Evolutionary conservation across 495 filamentous ascomycete genomes (phyloP).

Genomic region (Xylaria telfairii): DNA sequence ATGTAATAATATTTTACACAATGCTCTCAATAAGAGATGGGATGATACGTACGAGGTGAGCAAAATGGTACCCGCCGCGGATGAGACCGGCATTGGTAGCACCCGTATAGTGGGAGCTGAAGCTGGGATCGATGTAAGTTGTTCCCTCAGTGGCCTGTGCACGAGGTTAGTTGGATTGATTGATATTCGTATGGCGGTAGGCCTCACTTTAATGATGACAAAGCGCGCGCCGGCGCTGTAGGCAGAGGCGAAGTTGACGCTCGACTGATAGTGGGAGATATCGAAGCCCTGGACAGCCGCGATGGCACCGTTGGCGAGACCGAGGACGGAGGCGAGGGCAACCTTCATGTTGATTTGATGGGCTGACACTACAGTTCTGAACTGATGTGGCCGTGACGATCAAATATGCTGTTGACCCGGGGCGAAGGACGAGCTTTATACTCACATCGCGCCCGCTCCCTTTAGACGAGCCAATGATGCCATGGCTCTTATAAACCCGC

Average conservation of each 20-base stretch:
- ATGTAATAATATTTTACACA: not conserved
- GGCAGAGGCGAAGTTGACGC: constrained; percentile 61
- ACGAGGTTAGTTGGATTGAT: constrained; percentile 1
- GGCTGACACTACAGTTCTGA: not conserved
- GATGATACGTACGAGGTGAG: constrained; percentile 46
- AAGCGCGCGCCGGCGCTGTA: constrained; percentile 66
- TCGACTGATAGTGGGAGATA: constrained; percentile 66
- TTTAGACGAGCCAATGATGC: not conserved
- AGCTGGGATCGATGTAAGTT: constrained; percentile 57
- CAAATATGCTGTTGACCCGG: not conserved
- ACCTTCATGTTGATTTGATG: constrained; percentile 26
- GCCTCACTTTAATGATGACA: constrained; percentile 68
- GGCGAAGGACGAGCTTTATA: constrained; percentile 17
- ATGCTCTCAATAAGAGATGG: not conserved
- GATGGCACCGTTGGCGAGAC: constrained; percentile 40
- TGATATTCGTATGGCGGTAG: not conserved
- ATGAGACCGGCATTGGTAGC: constrained; percentile 64
- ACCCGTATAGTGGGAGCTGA: constrained; percentile 60
- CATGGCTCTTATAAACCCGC: not conserved
- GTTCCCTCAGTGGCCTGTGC: constrained; percentile 66
- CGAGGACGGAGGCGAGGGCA: constrained; percentile 20
- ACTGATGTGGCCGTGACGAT: not conserved
- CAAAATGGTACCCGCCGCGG: constrained; percentile 71
- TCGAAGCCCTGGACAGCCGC: constrained; percentile 68
- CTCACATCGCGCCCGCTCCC: not conserved